Base-by-base conservation (phyloP, 2,329 filamentous ascomycete species). In the Phialocephala subalpina region DNA sequence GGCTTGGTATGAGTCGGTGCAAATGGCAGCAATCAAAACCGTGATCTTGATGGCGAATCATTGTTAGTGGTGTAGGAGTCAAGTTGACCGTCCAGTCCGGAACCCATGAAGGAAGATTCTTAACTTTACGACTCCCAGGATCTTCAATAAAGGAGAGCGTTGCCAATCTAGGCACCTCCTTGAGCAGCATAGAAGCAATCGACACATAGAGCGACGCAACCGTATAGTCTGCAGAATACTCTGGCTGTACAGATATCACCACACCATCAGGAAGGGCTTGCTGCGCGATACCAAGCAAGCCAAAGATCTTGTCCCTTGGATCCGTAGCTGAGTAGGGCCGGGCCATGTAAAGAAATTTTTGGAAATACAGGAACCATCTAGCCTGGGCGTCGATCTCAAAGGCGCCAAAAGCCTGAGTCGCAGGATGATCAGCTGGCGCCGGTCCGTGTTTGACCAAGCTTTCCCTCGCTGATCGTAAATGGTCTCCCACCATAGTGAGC, bases 271-370 rank as follows among this genome's bases (percentile, higher is more conserved):
- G 58, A 25, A 61, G 45, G 11, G 33, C 45, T 38, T 36, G 4
- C 9, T 49, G 35, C 7, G 60, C 56, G 40, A 68, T 66, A 0
- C 67, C 64, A 22, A 62, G 58, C 11, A 60, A 62, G 4, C 61
- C 62, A 59, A 59, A 69, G 5, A 69, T 33, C 40, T 60, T 62
- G 35, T 67, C 67, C 16, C 62, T 29, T 16, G 58, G 42, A 38
- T 67, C 62, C 8, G 58, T 58, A 12, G 64, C 64, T 18, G 33
- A 12, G 22, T 20, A 60, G 11, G 16, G 18, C 5, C 62, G 58
- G 2, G 47, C 56, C 6, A 38, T 6, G 7, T 27, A 42, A 12
- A 56, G 58, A 2, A 61, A 16, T 16, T 9, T 7, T 52, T 60
- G 58, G 4, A 60, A 36, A 35, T 35, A n/a, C 14, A 14, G 5